phyloP scores from a whole-genome alignment of 163 green algal genomes.

The Scenedesmus sp. region DNA sequence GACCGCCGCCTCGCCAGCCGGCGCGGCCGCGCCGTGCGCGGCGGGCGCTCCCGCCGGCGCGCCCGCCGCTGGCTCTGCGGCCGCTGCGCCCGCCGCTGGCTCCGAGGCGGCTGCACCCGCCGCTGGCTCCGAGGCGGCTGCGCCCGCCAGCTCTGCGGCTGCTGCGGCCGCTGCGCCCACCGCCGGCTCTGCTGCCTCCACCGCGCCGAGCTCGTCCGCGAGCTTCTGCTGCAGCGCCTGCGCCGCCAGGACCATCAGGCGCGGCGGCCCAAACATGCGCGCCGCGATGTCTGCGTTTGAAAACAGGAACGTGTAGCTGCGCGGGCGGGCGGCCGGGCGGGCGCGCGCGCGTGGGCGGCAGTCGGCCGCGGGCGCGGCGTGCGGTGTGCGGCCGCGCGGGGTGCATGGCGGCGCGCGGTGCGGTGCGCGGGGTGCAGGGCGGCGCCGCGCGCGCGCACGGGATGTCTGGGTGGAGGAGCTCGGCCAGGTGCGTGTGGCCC shows the following conservation, averaged over 20 bases:
- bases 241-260: conserved; percentile 40
- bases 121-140: background rate
- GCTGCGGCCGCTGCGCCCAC: background rate
- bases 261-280: conserved; percentile 34
- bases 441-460: conserved; percentile 31
- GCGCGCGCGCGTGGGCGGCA: too few relatives aligned
- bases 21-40: background rate
- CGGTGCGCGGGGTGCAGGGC: too few relatives aligned
- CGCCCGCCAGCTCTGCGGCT: background rate
- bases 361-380: too few relatives aligned
- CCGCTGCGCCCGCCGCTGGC: background rate
- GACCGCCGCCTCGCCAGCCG: background rate
- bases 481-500: conserved; percentile 29
- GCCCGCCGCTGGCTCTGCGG: background rate
- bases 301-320: conserved; percentile 50
- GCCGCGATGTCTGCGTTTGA: conserved; percentile 45
- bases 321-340: too few relatives aligned
- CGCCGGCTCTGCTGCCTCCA: background rate
- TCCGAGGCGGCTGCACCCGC: conserved; percentile 7
- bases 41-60: background rate
- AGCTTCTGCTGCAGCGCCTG: conserved; percentile 44
- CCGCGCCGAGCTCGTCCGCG: conserved; percentile 28
- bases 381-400: too few relatives aligned
- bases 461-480: conserved; percentile 47
- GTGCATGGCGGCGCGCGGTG: too few relatives aligned